Percentiles rank a stretch among this genome's conserved stretches.
phyloP scores from a whole-genome alignment of 2,329 filamentous ascomycete species.

The Microcyclospora tardicrescens region DNA sequence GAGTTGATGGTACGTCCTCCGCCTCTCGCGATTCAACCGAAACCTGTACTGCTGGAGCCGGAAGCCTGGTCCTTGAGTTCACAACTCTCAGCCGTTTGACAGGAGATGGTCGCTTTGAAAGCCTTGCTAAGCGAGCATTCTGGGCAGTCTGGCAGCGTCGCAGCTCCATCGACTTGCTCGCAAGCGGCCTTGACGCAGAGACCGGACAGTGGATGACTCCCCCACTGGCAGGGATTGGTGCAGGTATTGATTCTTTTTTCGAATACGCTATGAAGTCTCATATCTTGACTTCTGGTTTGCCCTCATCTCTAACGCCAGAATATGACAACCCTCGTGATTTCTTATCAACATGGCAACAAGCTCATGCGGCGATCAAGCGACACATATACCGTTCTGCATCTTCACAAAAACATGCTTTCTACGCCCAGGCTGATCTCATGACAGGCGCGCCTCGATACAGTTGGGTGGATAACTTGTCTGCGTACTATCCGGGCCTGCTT shows the following conservation, averaged over 20 bases:
- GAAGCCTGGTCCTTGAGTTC: slow-evolving; percentile 87
- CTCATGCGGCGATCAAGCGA: slow-evolving; percentile 74
- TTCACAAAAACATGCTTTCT: slow-evolving; percentile 74
- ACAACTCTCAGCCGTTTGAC: slow-evolving; percentile 80
- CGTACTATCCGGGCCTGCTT: slow-evolving; percentile 85
- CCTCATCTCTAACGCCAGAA: slow-evolving; percentile 38
- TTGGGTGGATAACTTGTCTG: slow-evolving; percentile 93
- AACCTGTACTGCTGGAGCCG: slow-evolving; percentile 93
- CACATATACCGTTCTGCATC: slow-evolving; percentile 66
- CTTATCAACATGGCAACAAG: slow-evolving; percentile 68
- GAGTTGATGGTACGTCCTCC: slow-evolving; percentile 28
- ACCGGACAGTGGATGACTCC: slow-evolving; percentile 72
- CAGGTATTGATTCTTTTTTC: slow-evolving; percentile 95
- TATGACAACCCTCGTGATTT: slow-evolving; percentile 58
- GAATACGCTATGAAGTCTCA: slow-evolving; percentile 95
- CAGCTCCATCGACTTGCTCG: slow-evolving; percentile 75
- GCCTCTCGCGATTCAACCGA: slow-evolving; percentile 66
- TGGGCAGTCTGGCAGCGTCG: slow-evolving; percentile 92
- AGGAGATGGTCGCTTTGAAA: slow-evolving; percentile 76
- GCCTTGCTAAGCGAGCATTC: slow-evolving; percentile 79
- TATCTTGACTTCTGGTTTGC: slow-evolving; percentile 67
- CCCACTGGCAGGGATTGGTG: slow-evolving; percentile 83
- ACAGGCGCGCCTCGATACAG: slow-evolving; percentile 80
- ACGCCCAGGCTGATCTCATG: slow-evolving; percentile 76
- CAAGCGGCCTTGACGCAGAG: slow-evolving; percentile 84